These are phyloP conservation scores for Crithidia bombi DNA, from an alignment of 208 protist genomes.

Conservation along the genomic window DNA sequence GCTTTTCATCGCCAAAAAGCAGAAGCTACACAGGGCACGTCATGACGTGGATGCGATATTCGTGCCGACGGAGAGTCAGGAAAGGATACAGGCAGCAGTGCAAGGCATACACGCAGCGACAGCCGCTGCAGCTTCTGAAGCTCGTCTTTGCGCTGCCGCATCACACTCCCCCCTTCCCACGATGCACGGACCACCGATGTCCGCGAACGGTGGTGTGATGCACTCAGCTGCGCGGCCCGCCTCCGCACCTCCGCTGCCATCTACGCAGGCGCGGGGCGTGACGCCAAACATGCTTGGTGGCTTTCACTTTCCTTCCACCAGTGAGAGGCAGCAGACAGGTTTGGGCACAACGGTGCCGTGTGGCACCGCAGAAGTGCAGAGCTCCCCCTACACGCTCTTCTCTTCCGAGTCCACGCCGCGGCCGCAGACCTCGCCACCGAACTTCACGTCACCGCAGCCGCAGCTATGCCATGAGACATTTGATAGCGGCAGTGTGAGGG, in stretches of 20 bases:
- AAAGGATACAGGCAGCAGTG: conserved; percentile 10
- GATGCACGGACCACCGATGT: neutral
- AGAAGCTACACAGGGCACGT: conserved; percentile 10
- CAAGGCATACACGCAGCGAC: conserved; percentile 17
- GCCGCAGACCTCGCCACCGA: neutral
- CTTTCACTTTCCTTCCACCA: neutral
- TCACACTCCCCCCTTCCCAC: neutral
- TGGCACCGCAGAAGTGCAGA: neutral
- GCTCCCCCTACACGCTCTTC: conserved; percentile 6
- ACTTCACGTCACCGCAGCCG: neutral
- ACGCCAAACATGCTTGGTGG: neutral
- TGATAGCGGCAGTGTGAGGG: neutral
- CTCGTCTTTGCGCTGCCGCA: neutral
- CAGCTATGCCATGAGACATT: neutral
- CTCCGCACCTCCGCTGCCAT: neutral
- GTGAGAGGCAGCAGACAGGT: no score
- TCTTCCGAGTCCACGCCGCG: conserved; percentile 8
- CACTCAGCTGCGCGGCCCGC: neutral
- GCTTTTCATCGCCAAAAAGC: conserved; percentile 44
- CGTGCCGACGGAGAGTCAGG: conserved; percentile 11
- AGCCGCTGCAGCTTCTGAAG: neutral
- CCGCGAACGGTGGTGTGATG: neutral
- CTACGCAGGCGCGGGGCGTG: neutral
- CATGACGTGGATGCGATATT: neutral
- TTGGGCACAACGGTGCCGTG: neutral